A percentile compares a stretch with the other conserved stretches of the same genome.
phyloP scores from a whole-genome alignment of 352 stramenopile genomes.

The Elongisporangium prolatum region DNA sequence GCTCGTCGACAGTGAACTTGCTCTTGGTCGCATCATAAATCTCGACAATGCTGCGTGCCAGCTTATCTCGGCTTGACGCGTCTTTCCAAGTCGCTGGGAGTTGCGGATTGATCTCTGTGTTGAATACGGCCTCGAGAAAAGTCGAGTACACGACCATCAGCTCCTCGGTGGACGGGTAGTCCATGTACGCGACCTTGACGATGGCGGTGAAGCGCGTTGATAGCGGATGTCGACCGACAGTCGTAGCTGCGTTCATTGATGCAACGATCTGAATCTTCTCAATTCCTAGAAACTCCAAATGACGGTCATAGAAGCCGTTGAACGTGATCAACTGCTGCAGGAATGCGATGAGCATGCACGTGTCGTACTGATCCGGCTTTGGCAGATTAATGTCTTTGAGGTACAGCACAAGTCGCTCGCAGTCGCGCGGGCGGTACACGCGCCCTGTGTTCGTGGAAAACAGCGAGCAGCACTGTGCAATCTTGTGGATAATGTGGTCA shows the following conservation, averaged over 20 bases:
- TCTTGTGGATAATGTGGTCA: conserved; percentile 94
- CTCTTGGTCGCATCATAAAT: conserved; percentile 85
- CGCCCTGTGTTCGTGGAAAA: conserved; percentile 89
- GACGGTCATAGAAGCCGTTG: conserved; percentile 94
- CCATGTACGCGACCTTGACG: conserved; percentile 90
- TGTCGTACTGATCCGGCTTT: conserved; percentile 94
- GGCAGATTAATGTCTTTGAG: conserved; percentile 96
- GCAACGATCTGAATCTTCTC: conserved; percentile 94
- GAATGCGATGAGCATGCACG: conserved; percentile 95
- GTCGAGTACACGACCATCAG: conserved; percentile 87
- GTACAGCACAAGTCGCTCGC: conserved; percentile 92
- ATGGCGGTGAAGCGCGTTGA: conserved; percentile 93
- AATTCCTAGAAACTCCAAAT: conserved; percentile 92
- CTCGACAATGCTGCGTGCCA: conserved; percentile 88
- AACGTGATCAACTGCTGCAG: conserved; percentile 95
- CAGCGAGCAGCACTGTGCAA: conserved; percentile 90
- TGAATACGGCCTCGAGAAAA: conserved; percentile 81
- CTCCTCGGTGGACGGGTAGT: conserved; percentile 90
- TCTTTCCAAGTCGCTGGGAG: conserved; percentile 47
- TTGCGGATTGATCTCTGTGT: conserved; percentile 25
- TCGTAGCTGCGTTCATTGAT: conserved; percentile 93
- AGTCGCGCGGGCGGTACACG: conserved; percentile 91
- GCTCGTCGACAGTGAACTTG: conserved; percentile 92
- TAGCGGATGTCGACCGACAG: conserved; percentile 88
- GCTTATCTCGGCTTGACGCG: conserved; percentile 61